Conservation (phyloP, 2,329 filamentous ascomycete genomes). For the Botrytis deweyae region DNA sequence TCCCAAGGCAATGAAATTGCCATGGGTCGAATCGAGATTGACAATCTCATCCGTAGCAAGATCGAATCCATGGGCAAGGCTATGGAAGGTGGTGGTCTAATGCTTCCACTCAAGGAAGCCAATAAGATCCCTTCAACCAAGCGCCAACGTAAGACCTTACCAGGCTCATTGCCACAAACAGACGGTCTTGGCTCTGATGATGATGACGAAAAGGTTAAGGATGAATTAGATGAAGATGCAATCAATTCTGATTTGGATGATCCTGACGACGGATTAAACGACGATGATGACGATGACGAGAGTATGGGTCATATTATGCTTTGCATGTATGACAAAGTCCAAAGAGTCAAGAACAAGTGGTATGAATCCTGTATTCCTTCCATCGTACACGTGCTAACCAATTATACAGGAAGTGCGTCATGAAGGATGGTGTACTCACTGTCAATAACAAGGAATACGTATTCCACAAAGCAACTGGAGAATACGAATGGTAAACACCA, state of each 20-base stretch:
- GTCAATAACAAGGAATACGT: constrained; percentile 95
- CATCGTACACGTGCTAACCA: not conserved
- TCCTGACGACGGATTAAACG: constrained; percentile 78
- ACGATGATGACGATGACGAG: constrained; percentile 86
- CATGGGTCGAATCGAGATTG: constrained; percentile 63
- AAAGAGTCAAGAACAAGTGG: constrained; percentile 99
- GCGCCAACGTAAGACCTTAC: constrained; percentile 38
- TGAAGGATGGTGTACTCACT: constrained; percentile 94
- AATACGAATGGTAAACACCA: constrained; percentile 84
- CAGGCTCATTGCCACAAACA: constrained; percentile 46
- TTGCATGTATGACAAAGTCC: constrained; percentile 99
- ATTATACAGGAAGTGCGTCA: constrained; percentile 80
- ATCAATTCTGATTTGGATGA: constrained; percentile 99
- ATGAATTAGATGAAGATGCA: constrained; percentile 78
- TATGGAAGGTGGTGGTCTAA: constrained; percentile 73
- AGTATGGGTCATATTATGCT: constrained; percentile 88
- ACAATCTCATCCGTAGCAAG: constrained; percentile 66
- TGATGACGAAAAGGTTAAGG: constrained; percentile 55
- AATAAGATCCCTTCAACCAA: constrained; percentile 36
- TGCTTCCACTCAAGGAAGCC: constrained; percentile 60
- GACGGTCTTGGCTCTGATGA: constrained; percentile 61
- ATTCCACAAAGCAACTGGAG: constrained; percentile 95
- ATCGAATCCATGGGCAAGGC: constrained; percentile 63
- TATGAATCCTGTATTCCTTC: constrained; percentile 41
- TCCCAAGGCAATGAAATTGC: constrained; percentile 54